Evolutionary conservation across 2,329 filamentous ascomycete species (phyloP), one percentile per base, ranked within the genome.

Genomic region (Hymenoscyphus fraxineus): DNA sequence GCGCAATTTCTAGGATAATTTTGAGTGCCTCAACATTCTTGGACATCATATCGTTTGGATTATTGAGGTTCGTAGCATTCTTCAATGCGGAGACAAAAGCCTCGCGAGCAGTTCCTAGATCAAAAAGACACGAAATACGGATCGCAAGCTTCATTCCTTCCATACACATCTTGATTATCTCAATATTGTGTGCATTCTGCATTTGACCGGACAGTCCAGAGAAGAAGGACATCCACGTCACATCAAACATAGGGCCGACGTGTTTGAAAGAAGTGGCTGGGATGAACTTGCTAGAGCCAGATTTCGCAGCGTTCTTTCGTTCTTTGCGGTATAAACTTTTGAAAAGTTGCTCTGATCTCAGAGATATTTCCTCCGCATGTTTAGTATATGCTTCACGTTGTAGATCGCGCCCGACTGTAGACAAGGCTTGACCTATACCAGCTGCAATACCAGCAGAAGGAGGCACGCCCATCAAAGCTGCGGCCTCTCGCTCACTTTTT

Each of bases 191-290:
- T 0, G 92, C 90, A 74, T 97, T 93, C 72, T 98, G 95, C 76
- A 95, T 93, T 70, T 96, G 91, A 60, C 91, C 93, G 1, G 94
- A 97, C 32, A 99, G 83, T 0, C 93, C 93, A 5, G 94, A 98
- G 73, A 99, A 90, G 77, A 97, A 96, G 10, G 94, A 97, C 94
- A 98, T 99, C 95, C 95, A 99, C 0, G 93, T 96, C 31, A 97
- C 93, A 72, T 97, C 93, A 74, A 99, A 98, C 95, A 99, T 99
- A 0, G 95, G 93, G 0, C 95, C 95, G 59, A 97, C 91, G 76
- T 99, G 95, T 72, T 92, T 94, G 76, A 92, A 93, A 0, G 93
- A 98, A 1, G 92, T 95, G 3, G 95, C 95, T 0, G 92, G 91
- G 62, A 99, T 96, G 77, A 95, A 99, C 81, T 88, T 78, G 82